These are phyloP conservation scores for Lactarius evosmus DNA, from an alignment of 768 basidiomycete genomes.

Conservation along the genomic window DNA sequence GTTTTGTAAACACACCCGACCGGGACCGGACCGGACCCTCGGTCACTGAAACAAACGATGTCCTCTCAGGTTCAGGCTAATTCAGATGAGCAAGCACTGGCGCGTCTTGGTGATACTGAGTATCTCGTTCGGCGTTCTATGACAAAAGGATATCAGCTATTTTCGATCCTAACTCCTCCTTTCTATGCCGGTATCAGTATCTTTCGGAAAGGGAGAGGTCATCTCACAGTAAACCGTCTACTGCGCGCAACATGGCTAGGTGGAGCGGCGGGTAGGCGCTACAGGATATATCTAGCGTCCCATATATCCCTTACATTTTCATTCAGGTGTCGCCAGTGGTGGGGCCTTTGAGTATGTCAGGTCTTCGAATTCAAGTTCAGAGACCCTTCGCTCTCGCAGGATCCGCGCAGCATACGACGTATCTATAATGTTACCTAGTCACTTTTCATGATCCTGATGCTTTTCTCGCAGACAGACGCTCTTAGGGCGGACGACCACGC, in stretches of 20 bases:
- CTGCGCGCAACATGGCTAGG: constrained; percentile 74
- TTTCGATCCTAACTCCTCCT: constrained; percentile 62
- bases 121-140: constrained; percentile 64
- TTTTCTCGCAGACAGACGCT: constrained; percentile 46
- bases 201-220: constrained; percentile 50
- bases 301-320: not conserved
- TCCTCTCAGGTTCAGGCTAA: constrained; percentile 1
- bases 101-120: constrained; percentile 56
- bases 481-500: constrained; percentile 70
- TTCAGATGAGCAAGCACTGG: constrained; percentile 18
- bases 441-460: constrained; percentile 5
- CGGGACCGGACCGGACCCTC: not conserved
- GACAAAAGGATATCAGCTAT: constrained; percentile 63
- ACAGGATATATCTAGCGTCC: not conserved
- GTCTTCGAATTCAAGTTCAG: constrained; percentile 51
- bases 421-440: constrained; percentile 23
- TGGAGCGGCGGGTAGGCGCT: constrained; percentile 51
- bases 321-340: constrained; percentile 46
- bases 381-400: constrained; percentile 47
- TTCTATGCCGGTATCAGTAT: constrained; percentile 54
- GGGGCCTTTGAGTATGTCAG: constrained; percentile 61
- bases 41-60: constrained; percentile 16
- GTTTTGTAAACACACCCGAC: not conserved
- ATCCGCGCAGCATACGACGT: constrained; percentile 60
- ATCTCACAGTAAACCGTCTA: constrained; percentile 57